Percentiles rank a stretch among this genome's conserved stretches.
Evolutionary conservation across 495 filamentous ascomycete genomes (phyloP).

Genomic region (Tuber melanosporum): DNA sequence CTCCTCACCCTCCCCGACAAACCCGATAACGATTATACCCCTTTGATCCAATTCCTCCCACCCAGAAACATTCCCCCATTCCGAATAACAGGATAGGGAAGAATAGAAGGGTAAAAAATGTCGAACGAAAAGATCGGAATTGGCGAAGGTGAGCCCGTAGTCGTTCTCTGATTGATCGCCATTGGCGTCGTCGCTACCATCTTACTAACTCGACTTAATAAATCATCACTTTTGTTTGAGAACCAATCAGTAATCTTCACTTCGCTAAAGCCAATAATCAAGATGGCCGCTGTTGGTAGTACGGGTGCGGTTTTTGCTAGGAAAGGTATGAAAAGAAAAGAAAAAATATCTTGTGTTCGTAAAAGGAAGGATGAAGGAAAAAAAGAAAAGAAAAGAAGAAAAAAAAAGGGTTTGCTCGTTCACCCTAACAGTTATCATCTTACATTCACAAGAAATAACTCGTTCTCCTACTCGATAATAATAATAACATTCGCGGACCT

Average conservation of each 20-base stretch:
- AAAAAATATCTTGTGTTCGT: background rate
- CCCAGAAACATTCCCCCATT: background rate
- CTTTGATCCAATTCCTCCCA: background rate
- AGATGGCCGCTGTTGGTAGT: constrained; percentile 34
- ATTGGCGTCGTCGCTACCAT: background rate
- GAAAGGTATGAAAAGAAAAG: constrained; percentile 26
- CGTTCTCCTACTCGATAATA: background rate
- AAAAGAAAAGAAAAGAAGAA: background rate
- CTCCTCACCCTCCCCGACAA: background rate
- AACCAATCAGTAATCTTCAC: constrained; percentile 35
- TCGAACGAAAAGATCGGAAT: constrained; percentile 27
- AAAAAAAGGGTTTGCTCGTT: background rate
- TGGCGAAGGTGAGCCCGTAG: constrained; percentile 24
- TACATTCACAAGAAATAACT: background rate
- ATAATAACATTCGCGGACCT: background rate
- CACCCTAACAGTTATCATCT: background rate
- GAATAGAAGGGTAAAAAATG: constrained; percentile 17
- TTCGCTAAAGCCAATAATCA: constrained; percentile 39
- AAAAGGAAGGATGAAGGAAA: background rate
- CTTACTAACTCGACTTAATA: background rate
- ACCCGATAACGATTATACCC: background rate
- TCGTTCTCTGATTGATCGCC: background rate
- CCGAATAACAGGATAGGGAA: background rate
- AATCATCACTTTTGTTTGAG: constrained; percentile 11
- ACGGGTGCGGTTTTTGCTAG: constrained; percentile 35